Base-by-base conservation (phyloP, 768 basidiomycete genomes). In the Hypsizygus marmoreus region DNA sequence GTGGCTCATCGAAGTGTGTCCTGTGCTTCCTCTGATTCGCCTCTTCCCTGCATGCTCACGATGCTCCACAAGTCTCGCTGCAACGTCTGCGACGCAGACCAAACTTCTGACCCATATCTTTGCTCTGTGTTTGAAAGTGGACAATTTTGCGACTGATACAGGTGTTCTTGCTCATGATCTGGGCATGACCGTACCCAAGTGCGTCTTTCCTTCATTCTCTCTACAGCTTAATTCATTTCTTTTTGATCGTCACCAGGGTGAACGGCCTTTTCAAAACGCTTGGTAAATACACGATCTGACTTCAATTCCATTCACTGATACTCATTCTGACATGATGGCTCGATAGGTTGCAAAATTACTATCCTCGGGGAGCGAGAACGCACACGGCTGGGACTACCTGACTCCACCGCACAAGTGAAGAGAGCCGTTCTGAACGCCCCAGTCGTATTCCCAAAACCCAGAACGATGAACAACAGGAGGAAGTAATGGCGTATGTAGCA, bases 81-180 rank as follows among this genome's bases (percentile, higher is more conserved):
- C 76, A 16, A 97, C 94, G 2, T 74, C 84, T 5, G 75, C 81
- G 43, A 86, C 77, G 25, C 79, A 88, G 60, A 84, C 85, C 2
- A 81, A 77, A 55, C 71, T 95, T 2, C 66, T 93, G 45, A 81
- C 88, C 1, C 80, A 91, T 57, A 76, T 94, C 60, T 86, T 95
- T 49, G 85, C 88, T 1, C 70, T 95, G 0, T 90, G 86, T 57
- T 77, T 97, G 22, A 81, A 78, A 38, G 62, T 93, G 6, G 93
- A 97, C 52, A 80, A 82, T 42, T 95, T 81, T 56, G 81, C 82
- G 0, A 79, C 84, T 0, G 85, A 97, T 51, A 75, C 84, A 0
- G 69, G 75, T 2, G 58, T 76, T 22, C 67, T 97, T 25, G 88
- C 92, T 2, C 69, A 75, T 6, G 95, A 97, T 66, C 66, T 97